Evolutionary conservation across 2,329 filamentous ascomycete genomes (phyloP).

Genomic region (Harringtonia lauricola): DNA sequence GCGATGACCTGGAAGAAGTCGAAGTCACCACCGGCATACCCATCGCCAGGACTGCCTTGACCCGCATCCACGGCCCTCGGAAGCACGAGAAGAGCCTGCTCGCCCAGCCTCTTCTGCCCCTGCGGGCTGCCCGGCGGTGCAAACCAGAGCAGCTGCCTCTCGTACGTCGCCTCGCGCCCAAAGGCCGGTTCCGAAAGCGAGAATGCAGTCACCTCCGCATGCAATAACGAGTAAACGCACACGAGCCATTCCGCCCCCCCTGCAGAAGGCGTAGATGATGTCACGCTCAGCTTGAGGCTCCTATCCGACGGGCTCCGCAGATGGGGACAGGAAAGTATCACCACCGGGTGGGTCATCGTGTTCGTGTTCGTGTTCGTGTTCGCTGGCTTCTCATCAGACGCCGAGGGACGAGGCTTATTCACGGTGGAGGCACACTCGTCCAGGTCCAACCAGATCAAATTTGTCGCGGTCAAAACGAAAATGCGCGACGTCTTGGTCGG

Average conservation of each 20-base stretch:
- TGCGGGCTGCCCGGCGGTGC: background rate
- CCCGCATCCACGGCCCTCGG: background rate
- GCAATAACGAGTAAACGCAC: conserved; percentile 14
- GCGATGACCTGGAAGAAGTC: conserved; percentile 10
- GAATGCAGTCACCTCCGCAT: conserved; percentile 14
- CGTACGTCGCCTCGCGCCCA: conserved; percentile 10
- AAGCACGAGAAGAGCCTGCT: conserved; percentile 8
- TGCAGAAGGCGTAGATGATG: background rate
- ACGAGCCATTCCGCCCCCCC: conserved; percentile 11
- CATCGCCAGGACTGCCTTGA: too few relatives aligned
- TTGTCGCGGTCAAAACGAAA: conserved; percentile 46
- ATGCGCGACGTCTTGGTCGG: conserved; percentile 34
- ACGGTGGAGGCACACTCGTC: too few relatives aligned
- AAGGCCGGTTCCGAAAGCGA: conserved; percentile 13
- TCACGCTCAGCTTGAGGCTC: conserved; percentile 27
- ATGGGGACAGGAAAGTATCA: conserved; percentile 34
- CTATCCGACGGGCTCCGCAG: conserved; percentile 26
- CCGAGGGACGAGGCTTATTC: too few relatives aligned
- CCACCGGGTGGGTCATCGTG: conserved; percentile 5
- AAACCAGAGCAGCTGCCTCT: conserved; percentile 11
- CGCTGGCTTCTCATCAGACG: too few relatives aligned
- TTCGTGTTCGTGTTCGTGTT: background rate
- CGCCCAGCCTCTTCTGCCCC: background rate
- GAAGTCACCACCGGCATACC: background rate
- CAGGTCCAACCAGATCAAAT: conserved; percentile 37